phyloP scores from a whole-genome alignment of 257 asterid species.

The Solanum neorickii region DNA sequence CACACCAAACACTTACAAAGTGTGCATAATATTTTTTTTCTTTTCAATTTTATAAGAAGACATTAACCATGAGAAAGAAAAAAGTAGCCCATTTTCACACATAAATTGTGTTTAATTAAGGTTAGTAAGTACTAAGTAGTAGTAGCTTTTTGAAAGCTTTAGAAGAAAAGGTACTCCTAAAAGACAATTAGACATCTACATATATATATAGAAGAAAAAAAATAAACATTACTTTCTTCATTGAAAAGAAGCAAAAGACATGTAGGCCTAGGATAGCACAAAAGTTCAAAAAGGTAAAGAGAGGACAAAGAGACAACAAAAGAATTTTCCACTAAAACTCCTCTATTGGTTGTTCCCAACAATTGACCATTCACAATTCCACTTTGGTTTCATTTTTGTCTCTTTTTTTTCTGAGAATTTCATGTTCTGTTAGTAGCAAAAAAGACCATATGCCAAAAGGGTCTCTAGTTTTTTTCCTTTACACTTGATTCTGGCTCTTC shows the following conservation, averaged over 20 bases:
- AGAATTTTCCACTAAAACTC: background rate
- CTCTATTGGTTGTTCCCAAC: constrained; percentile 1
- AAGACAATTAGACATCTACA: background rate
- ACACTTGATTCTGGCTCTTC: background rate
- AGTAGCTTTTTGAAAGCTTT: constrained; percentile 8
- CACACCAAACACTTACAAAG: background rate
- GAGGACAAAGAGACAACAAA: constrained; percentile 9
- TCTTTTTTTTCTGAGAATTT: background rate
- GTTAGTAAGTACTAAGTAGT: background rate
- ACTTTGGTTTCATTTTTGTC: background rate
- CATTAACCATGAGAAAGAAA: background rate
- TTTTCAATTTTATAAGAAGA: background rate
- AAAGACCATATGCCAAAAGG: constrained; percentile 25
- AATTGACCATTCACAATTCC: background rate
- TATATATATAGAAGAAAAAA: background rate
- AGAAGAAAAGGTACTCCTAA: background rate
- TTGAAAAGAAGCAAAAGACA: constrained; percentile 20
- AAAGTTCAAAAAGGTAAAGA: constrained; percentile 4
- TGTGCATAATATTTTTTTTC: background rate
- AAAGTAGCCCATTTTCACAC: constrained; percentile 2
- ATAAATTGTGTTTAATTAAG: constrained; percentile 2
- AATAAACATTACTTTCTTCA: constrained; percentile 24
- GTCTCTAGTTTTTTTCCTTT: constrained; percentile 17
- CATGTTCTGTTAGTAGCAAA: constrained; percentile 34
- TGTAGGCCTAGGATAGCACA: constrained; percentile 1